Evolutionary conservation across 148 eudicot genomes (phyloP).

Genomic region (Chenopodium quinoa): DNA sequence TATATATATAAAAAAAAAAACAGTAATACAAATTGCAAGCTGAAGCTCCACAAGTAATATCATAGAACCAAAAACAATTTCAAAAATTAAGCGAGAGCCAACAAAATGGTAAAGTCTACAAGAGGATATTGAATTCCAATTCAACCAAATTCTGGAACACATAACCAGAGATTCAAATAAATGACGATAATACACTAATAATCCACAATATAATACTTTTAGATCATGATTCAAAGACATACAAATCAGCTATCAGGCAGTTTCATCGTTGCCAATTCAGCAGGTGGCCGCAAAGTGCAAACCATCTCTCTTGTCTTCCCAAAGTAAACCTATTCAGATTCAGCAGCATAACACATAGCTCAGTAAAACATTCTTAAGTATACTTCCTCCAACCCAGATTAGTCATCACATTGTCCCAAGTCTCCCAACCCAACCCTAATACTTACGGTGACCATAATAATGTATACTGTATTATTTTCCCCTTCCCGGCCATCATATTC

Average conservation of each 20-base stretch:
- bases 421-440: not conserved
- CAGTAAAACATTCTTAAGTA: not conserved
- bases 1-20: no score
- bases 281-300: constrained; percentile 85
- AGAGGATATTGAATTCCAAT: not conserved
- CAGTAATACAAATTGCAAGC: not conserved
- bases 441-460: not conserved
- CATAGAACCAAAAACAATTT: not conserved
- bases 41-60: not conserved
- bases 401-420: not conserved
- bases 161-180: not conserved
- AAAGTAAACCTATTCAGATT: constrained; percentile 74
- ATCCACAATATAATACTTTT: constrained; percentile 1
- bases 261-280: constrained; percentile 61
- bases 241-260: constrained; percentile 56
- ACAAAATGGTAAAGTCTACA: not conserved
- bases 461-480: no score
- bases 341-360: not conserved
- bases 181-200: not conserved
- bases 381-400: not conserved
- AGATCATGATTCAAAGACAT: not conserved
- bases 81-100: not conserved
- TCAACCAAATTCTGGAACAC: constrained; percentile 10
- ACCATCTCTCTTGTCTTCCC: constrained; percentile 99
- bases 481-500: not conserved